Conservation (phyloP, 2,329 filamentous ascomycete species). For the Pestalotiopsis sp. region DNA sequence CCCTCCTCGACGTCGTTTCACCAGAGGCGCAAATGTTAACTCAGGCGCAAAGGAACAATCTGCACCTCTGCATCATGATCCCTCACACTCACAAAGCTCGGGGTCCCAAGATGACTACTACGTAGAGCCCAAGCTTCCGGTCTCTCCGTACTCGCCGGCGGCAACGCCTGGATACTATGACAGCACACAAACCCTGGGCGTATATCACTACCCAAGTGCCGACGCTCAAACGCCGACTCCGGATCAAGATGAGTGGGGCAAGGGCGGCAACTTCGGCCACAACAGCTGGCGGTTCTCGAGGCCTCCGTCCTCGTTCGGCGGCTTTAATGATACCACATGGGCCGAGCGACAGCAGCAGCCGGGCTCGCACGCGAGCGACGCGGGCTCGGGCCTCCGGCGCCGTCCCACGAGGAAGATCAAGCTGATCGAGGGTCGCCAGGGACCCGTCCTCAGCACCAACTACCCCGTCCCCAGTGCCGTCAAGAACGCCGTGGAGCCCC, state of each 20-base stretch:
- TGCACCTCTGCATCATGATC: background rate
- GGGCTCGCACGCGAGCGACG: constrained; percentile 31
- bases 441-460: constrained; percentile 93
- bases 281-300: constrained; percentile 44
- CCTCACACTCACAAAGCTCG: background rate
- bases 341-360: constrained; percentile 71
- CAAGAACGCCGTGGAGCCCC: constrained; percentile 92
- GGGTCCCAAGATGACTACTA: background rate
- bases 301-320: constrained; percentile 60
- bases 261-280: constrained; percentile 32
- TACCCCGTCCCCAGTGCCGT: constrained; percentile 97
- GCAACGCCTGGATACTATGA: background rate
- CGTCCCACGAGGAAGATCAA: constrained; percentile 97
- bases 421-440: constrained; percentile 72
- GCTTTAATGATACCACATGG: constrained; percentile 62
- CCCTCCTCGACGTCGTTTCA: accelerated
- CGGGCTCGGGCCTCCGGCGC: constrained; percentile 73
- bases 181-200: background rate
- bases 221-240: background rate
- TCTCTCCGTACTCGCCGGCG: background rate
- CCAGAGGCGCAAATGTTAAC: background rate
- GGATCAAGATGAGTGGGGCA: background rate
- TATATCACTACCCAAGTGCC: background rate
- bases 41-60: background rate
- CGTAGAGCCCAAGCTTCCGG: background rate